Evolutionary conservation across 768 basidiomycete species (phyloP), one percentile per base, ranked within the genome.

Genomic region (Boletus barrowsii): DNA sequence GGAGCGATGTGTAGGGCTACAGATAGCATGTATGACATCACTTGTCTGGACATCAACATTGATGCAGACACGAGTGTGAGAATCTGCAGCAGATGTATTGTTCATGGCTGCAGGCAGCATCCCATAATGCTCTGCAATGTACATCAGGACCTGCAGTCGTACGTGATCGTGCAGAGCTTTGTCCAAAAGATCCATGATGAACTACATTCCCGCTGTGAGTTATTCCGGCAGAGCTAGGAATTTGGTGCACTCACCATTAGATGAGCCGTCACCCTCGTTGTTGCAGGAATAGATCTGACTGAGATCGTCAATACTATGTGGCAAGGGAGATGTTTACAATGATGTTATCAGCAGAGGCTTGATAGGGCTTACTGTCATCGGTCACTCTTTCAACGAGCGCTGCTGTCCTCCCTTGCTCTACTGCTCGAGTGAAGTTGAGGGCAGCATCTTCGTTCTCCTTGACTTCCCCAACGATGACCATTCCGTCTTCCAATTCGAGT

Each of bases 261-360:
- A 33, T 65, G 68, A 0, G 75, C 73, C 24, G 66, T 68, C 4
- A 83, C 75, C 1, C 64, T 75, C 40, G 74, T 58, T 3, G 58
- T 55, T 0, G 78, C 68, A 30, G 79, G 78, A 47, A 84, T 75
- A 0, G 79, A 76, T 11, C 83, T 83, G 4, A 84, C 60, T 4
- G 83, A 84, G 36, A 84, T 80, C 0, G 76, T 80, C 61, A 84
- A 83, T 49, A 82, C 83, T 84, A 42, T 0, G 42, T 10, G 13
- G 26, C 11, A 7, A 39, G 33, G 11, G 26, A 33, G 5, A 3
- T 9, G 7, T 53, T 29, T 24, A 8, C 9, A 32, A 53, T 22
- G 46, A 24, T 5, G 7, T 22, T 33, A 32, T 42, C 18, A n/a
- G n/a, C n/a, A 45, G 7, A n/a, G 0, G 26, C 3, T 11, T 5